Evolutionary conservation across 1,284 basidiomycete species (phyloP).

Genomic region (Golubevia sp.): DNA sequence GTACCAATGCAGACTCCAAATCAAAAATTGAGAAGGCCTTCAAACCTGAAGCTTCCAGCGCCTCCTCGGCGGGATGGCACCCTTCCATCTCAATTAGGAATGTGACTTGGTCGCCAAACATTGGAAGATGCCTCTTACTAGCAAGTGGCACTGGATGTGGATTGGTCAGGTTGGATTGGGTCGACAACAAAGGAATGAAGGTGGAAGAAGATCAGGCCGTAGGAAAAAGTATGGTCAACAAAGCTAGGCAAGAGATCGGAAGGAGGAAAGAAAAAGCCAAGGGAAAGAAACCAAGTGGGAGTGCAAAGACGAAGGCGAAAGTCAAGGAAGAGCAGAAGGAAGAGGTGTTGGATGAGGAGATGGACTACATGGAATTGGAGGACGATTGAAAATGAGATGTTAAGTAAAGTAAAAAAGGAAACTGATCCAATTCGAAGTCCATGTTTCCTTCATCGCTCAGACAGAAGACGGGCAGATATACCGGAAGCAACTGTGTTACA

Average conservation of each 20-base stretch:
- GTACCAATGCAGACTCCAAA: not conserved
- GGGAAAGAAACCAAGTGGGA: not conserved
- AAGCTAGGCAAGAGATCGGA: not conserved
- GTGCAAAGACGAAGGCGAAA: not conserved
- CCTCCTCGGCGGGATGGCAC: constrained; percentile 1
- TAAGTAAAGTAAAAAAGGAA: too few species aligned
- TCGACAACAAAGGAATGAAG: constrained; percentile 1
- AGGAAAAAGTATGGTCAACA: not conserved
- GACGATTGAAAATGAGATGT: too few species aligned
- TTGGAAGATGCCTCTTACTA: not conserved
- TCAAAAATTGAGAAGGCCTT: not conserved
- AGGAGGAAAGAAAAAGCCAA: not conserved
- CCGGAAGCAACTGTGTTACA: too few species aligned
- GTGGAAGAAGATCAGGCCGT: not conserved
- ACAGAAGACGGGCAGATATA: too few species aligned
- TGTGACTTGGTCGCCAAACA: constrained; percentile 5
- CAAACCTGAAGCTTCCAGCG: not conserved
- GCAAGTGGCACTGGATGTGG: constrained; percentile 7
- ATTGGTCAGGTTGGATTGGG: constrained; percentile 7
- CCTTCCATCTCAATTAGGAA: not conserved
- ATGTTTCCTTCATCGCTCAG: too few species aligned
- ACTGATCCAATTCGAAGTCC: too few species aligned
- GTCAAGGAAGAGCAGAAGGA: not conserved
- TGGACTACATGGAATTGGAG: not conserved
- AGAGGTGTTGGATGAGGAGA: not conserved